A percentile compares a stretch with the other conserved stretches of the same genome.
Evolutionary conservation across 179 eudicot species (phyloP).

Genomic region (Camellia oleifera): DNA sequence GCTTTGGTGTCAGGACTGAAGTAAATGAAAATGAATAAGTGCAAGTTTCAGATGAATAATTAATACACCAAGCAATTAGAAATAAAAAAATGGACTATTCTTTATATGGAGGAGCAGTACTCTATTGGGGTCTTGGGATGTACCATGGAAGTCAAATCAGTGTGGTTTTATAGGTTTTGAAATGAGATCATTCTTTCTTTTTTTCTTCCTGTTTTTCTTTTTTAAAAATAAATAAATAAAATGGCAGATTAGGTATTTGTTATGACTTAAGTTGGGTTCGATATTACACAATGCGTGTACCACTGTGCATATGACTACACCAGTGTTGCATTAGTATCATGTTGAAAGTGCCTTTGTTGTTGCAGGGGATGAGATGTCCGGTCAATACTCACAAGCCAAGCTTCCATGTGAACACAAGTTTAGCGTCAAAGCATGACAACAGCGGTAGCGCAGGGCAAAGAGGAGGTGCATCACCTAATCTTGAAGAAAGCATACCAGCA

Average conservation of each 20-base stretch:
- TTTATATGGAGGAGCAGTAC: no score
- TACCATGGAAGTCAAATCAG: no score
- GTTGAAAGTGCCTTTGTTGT: neutral
- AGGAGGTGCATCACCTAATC: conserved; percentile 43
- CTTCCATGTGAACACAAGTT: conserved; percentile 86
- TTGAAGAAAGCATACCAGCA: conserved; percentile 79
- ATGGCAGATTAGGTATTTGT: no score
- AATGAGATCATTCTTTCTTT: neutral
- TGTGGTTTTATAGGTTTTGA: no score
- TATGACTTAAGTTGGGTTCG: no score
- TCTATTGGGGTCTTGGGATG: no score
- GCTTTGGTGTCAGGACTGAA: no score
- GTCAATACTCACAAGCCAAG: conserved; percentile 91
- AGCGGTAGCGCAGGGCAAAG: conserved; percentile 46
- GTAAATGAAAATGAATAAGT: neutral
- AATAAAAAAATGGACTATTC: neutral
- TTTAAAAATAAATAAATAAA: neutral
- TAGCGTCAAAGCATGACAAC: conserved; percentile 49
- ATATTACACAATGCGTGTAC: no score
- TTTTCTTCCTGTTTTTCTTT: neutral
- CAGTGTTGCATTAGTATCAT: no score
- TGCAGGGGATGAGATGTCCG: conserved; percentile 96
- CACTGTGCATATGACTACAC: no score
- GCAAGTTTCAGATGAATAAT: no score
- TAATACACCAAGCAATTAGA: neutral